Percentiles rank a stretch among this genome's conserved stretches.
phyloP scores from a whole-genome alignment of 768 basidiomycete genomes.

The Boletus huronensis region DNA sequence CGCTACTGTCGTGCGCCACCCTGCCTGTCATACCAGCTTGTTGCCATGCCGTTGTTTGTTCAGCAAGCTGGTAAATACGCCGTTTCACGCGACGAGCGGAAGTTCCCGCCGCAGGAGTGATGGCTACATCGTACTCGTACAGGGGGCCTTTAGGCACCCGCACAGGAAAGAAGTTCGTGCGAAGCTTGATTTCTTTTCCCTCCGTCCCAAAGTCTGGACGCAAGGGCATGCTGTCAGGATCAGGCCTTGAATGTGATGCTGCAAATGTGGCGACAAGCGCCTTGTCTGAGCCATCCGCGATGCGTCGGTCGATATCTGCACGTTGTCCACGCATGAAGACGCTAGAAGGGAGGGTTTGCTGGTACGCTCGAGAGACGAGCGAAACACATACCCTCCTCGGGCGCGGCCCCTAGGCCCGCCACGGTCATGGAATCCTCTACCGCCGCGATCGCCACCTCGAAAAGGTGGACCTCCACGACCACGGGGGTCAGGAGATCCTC shows the following conservation, averaged over 20 bases:
- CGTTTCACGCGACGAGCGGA: conserved; percentile 39
- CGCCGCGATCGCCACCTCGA: conserved; percentile 31
- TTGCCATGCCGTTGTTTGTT: conserved; percentile 39
- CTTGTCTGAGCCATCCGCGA: conserved; percentile 41
- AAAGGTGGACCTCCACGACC: conserved; percentile 28
- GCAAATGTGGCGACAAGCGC: conserved; percentile 38
- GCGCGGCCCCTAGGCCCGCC: conserved; percentile 29
- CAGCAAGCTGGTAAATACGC: conserved; percentile 49
- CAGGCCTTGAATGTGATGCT: conserved; percentile 19
- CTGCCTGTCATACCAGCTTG: conserved; percentile 37
- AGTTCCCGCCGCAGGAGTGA: conserved; percentile 34
- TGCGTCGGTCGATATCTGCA: conserved; percentile 55
- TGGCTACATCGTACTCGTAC: conserved; percentile 47
- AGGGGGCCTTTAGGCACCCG: conserved; percentile 44
- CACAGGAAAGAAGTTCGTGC: conserved; percentile 53
- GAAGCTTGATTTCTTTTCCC: conserved; percentile 44
- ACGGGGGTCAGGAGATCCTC: conserved; percentile 28
- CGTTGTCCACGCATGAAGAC: conserved; percentile 37
- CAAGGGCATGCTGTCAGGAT: conserved; percentile 36
- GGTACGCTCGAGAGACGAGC: background rate
- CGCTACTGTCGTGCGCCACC: conserved; percentile 47
- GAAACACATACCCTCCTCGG: conserved; percentile 38
- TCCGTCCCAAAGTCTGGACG: conserved; percentile 46
- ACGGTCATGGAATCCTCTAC: conserved; percentile 29
- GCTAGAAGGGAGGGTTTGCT: conserved; percentile 22